Evolutionary conservation across 768 basidiomycete genomes (phyloP), one percentile per base, ranked within the genome.

Genomic region (Cystofilobasidium macerans): DNA sequence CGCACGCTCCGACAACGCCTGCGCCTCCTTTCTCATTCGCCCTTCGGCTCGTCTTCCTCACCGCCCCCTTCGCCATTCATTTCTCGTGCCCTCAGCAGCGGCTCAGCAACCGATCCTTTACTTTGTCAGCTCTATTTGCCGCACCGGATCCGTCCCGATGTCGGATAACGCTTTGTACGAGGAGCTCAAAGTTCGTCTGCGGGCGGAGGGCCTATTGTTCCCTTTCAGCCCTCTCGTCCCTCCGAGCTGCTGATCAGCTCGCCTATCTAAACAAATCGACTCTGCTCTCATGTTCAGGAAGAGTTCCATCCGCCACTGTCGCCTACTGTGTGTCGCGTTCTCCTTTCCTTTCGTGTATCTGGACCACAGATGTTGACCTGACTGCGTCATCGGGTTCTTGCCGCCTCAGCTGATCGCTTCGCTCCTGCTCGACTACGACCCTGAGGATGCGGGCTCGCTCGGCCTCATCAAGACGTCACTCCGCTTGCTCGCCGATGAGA

Each of bases 221-320:
- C n/a, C n/a, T n/a, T n/a, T n/a, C n/a, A n/a, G n/a, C n/a, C n/a
- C n/a, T n/a, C n/a, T n/a, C n/a, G n/a, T 12, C 35, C 38, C 24
- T 6, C 5, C 38, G 40, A n/a, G 36, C 32, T 58, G 35, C 9
- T 16, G 57, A 9, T 35, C 14, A 16, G 62, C 83, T 75, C 48
- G 92, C 97, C 92, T 94, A 69, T 16, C 7, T 43, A 45, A 24
- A 24, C 43, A 32, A 30, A n/a, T 32, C 24, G 12, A 48, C 61
- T 9, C 51, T 48, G 16, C 33, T 48, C 48, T 33, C 1, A 12
- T 45, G 8, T 36, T 4, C 42, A 65, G 64, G 33, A 43, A 12
- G 64, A 65, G 57, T 65, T 65, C 26, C 42, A 58, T 24, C 64
- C 64, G 20, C 64, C 64, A 6, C 38, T 65, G 22, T 65, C 64